Base-by-base conservation (phyloP, 495 filamentous ascomycete genomes). In the Penicillium turbatum region DNA sequence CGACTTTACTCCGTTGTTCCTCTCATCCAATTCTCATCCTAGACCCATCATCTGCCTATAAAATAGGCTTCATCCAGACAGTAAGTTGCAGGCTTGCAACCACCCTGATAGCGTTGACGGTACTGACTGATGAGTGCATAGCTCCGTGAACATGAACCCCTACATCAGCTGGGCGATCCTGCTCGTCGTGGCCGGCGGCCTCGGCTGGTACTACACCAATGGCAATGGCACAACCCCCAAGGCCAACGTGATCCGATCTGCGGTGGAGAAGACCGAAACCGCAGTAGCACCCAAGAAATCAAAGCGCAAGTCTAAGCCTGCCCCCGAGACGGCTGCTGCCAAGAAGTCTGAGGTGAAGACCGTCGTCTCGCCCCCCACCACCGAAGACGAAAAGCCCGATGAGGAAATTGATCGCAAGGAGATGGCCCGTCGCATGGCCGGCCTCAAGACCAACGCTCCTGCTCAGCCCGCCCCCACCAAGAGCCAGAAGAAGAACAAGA, bases 341-440 rank as follows among this genome's bases (percentile, higher is more conserved):
- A 63, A 67, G 49, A 61, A 70, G 56, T 42, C 57, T 31, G 65
- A 66, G 38, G 65, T 73, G 39, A 66, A 76, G 64, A 65, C 67
- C 6, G 60, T 72, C 8, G 67, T 73, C 13, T 75, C 78, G 31
- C 64, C 65, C 52, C 66, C 67, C 21, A 56, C 61, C 47, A 66
- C 55, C 47, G 69, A 77, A 51, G 59, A 51, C 46, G 77, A 76
- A 56, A 65, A 80, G 43, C 74, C 77, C 16, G 79, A 85, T 34
- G 77, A 79, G 55, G 82, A 82, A 43, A 74, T 86, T 40, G 81
- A 86, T 59, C 83, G 85, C 62, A 77, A 79, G 51, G 88, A 88
- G 57, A 87, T 92, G 68, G 88, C 88, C 12, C 81, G 82, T 49
- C 85, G 88, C 61, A 69, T 90, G 45, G 72, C 80, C 34, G 82